Evolutionary conservation across 2,329 filamentous ascomycete genomes (phyloP).

Genomic region (Emergomyces africanus): DNA sequence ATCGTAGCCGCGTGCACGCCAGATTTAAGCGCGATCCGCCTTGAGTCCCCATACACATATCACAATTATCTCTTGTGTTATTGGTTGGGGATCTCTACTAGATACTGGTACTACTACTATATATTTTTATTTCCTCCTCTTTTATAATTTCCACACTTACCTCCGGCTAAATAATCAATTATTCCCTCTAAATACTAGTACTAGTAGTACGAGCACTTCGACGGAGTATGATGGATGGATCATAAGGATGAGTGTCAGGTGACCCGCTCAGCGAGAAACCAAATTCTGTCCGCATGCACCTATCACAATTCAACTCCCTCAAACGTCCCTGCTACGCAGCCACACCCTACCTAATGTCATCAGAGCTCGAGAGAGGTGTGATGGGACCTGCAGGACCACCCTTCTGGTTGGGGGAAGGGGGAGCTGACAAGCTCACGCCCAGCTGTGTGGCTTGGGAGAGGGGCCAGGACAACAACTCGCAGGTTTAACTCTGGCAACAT

Average conservation of each 20-base stretch:
- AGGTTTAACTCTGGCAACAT: not conserved
- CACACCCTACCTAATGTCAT: not conserved
- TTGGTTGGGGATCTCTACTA: too few relatives aligned
- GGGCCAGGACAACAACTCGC: not conserved
- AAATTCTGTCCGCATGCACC: not conserved
- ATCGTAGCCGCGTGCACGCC: not conserved
- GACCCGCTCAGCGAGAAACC: not conserved
- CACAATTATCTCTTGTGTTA: too few relatives aligned
- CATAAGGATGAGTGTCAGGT: not conserved
- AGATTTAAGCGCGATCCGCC: not conserved
- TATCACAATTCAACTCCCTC: not conserved
- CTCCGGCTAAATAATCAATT: not conserved
- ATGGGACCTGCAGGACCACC: not conserved
- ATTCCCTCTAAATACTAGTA: too few relatives aligned
- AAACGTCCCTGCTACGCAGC: not conserved
- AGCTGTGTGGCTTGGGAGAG: not conserved
- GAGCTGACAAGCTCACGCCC: not conserved
- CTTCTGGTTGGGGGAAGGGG: not conserved
- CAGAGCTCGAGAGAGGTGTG: not conserved
- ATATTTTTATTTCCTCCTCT: too few relatives aligned
- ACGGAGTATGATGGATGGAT: too few relatives aligned
- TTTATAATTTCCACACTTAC: not conserved
- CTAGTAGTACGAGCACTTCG: too few relatives aligned
- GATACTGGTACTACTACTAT: too few relatives aligned
- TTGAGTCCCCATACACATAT: not conserved